Evolutionary conservation across 345 rosid species (phyloP).

Genomic region (Abelmoschus esculentus): DNA sequence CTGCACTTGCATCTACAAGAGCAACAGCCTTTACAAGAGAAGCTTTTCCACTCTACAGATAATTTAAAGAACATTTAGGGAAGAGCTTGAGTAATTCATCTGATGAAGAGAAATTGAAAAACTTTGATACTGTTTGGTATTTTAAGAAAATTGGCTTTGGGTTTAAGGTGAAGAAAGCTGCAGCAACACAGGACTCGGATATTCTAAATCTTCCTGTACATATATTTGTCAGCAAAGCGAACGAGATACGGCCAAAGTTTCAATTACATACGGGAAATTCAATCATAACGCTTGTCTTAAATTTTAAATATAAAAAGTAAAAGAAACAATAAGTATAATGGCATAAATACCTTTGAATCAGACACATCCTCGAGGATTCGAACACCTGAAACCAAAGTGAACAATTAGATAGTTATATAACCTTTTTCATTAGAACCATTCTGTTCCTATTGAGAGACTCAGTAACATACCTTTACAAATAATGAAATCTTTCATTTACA

Average conservation of each 20-base stretch:
- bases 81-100: neutral
- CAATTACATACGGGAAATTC: neutral
- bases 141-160: neutral
- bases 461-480: neutral
- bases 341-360: conserved; percentile 56
- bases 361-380: conserved; percentile 89
- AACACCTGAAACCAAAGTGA: conserved; percentile 55
- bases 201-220: neutral
- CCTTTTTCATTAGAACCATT: conserved; percentile 1
- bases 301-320: neutral
- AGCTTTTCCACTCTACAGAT: conserved; percentile 58
- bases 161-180: neutral
- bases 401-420: neutral
- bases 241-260: neutral
- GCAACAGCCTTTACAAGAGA: conserved; percentile 82
- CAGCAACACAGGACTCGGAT: neutral
- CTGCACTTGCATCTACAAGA: conserved; percentile 79
- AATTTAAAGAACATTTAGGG: neutral
- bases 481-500: neutral
- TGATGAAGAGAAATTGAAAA: neutral
- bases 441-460: neutral
- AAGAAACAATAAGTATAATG: neutral
- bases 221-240: neutral
- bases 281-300: neutral
- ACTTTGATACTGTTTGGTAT: neutral